These are phyloP conservation scores for Metschnikowia proteae DNA, from an alignment of 805 yeast species.

Conservation along the genomic window DNA sequence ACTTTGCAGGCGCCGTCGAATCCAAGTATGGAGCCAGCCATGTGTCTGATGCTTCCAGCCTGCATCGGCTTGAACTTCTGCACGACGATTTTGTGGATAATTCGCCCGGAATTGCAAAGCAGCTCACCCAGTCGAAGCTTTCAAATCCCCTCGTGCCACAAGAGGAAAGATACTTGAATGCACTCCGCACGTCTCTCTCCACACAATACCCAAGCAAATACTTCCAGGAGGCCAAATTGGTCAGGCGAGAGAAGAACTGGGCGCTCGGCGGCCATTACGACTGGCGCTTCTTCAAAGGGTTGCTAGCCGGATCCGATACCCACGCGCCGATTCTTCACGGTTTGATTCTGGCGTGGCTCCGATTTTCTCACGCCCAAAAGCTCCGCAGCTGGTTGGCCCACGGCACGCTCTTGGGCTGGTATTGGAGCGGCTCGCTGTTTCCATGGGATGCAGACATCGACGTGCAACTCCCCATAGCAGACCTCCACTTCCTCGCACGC, in stretches of 20 bases:
- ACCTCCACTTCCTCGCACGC: constrained; percentile 21
- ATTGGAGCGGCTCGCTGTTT: constrained; percentile 27
- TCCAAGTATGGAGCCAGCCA: too few species aligned
- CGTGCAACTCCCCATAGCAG: constrained; percentile 26
- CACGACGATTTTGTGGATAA: constrained; percentile 27
- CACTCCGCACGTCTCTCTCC: constrained; percentile 8
- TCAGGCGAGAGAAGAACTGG: constrained; percentile 7
- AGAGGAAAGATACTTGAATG: constrained; percentile 14
- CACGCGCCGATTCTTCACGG: constrained; percentile 21
- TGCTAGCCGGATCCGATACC: constrained; percentile 13
- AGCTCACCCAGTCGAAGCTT: constrained; percentile 9
- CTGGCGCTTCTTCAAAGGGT: constrained; percentile 27
- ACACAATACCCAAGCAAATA: constrained; percentile 26
- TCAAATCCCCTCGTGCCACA: neutral
- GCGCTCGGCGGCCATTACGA: constrained; percentile 26
- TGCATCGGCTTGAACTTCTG: constrained; percentile 22
- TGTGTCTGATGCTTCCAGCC: neutral
- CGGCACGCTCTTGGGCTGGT: constrained; percentile 28
- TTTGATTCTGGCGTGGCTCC: constrained; percentile 24
- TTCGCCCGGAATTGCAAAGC: constrained; percentile 15
- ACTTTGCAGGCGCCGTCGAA: constrained; percentile 18
- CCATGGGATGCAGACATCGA: constrained; percentile 31
- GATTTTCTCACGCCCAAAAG: constrained; percentile 23
- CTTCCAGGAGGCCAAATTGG: constrained; percentile 39
- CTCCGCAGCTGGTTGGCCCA: constrained; percentile 29